These are phyloP conservation scores for Boletus reticulatus DNA, from an alignment of 768 basidiomycete species.

Conservation along the genomic window DNA sequence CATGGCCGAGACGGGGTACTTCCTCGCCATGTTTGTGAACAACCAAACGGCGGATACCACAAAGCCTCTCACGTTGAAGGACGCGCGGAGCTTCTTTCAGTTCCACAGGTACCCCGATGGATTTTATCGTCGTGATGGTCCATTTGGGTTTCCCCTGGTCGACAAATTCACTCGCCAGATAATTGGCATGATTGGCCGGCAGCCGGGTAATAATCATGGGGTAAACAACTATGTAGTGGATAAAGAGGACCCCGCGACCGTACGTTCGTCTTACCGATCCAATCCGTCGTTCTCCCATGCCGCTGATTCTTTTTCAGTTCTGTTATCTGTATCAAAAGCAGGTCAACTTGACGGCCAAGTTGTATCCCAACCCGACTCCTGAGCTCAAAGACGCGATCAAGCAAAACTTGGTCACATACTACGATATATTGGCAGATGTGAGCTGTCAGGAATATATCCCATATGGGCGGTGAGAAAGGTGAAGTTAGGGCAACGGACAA, in stretches of 20 bases:
- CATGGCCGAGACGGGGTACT: slow-evolving; percentile 15
- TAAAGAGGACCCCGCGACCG: slow-evolving; percentile 3
- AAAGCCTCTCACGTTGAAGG: slow-evolving; percentile 3
- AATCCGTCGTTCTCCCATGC: not conserved
- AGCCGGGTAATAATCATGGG: slow-evolving; percentile 16
- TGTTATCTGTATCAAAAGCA: slow-evolving; percentile 20
- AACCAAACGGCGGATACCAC: slow-evolving; percentile 13
- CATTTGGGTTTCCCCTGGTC: slow-evolving; percentile 3
- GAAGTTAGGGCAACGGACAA: too few relatives aligned
- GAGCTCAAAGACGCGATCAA: too few relatives aligned
- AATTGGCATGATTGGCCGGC: not conserved
- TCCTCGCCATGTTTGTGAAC: slow-evolving; percentile 21
- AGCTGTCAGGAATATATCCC: too few relatives aligned
- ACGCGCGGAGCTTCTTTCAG: slow-evolving; percentile 17
- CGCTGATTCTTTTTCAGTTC: not conserved
- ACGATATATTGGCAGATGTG: too few relatives aligned
- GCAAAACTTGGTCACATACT: too few relatives aligned
- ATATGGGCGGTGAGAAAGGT: too few relatives aligned
- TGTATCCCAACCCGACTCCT: slow-evolving; percentile 21
- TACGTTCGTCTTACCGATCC: slow-evolving; percentile 1
- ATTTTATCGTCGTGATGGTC: slow-evolving; percentile 13
- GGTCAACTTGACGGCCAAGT: slow-evolving; percentile 9
- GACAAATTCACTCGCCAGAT: not conserved
- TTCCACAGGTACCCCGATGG: slow-evolving; percentile 14
- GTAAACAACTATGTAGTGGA: slow-evolving; percentile 11